A percentile compares a stretch with the other conserved stretches of the same genome.
phyloP scores from a whole-genome alignment of 2,329 filamentous ascomycete species.

The Chrysoporthe austroafricana region DNA sequence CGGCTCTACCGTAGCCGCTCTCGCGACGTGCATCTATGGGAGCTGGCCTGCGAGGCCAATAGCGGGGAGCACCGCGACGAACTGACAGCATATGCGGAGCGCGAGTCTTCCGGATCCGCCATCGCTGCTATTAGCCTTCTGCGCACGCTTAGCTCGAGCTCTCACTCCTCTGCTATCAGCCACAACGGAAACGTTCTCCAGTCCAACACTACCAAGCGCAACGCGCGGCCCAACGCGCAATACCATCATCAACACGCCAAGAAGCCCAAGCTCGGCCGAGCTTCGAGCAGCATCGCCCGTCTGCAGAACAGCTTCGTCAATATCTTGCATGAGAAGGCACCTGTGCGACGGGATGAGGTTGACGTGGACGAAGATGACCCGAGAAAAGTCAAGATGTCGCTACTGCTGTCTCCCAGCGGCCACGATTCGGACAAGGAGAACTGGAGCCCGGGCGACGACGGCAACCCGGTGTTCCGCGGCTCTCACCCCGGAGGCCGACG shows the following conservation, averaged over 20 bases:
- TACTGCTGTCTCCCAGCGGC: constrained; percentile 50
- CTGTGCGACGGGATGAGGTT: constrained; percentile 37
- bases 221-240: constrained; percentile 46
- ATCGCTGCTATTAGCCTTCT: constrained; percentile 81
- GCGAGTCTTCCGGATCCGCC: constrained; percentile 78
- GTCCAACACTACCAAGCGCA: constrained; percentile 67
- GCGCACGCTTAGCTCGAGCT: constrained; percentile 67
- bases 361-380: constrained; percentile 41
- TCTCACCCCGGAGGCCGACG: constrained; percentile 37
- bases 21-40: constrained; percentile 86
- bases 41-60: constrained; percentile 85
- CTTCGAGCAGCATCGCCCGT: constrained; percentile 65
- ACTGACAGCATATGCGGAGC: constrained; percentile 74
- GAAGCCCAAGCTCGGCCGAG: constrained; percentile 64
- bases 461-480: constrained; percentile 39
- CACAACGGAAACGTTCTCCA: constrained; percentile 44
- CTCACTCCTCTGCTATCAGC: constrained; percentile 40
- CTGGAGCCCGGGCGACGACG: constrained; percentile 65
- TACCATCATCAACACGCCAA: constrained; percentile 51
- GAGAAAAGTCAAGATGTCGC: constrained; percentile 48
- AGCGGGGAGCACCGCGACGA: constrained; percentile 75
- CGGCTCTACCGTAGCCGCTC: constrained; percentile 72
- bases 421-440: constrained; percentile 96
- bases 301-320: constrained; percentile 52
- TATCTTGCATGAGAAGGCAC: constrained; percentile 41